Base-by-base conservation (phyloP, 2,329 filamentous ascomycete species). In the Penicillium brevicompactum region DNA sequence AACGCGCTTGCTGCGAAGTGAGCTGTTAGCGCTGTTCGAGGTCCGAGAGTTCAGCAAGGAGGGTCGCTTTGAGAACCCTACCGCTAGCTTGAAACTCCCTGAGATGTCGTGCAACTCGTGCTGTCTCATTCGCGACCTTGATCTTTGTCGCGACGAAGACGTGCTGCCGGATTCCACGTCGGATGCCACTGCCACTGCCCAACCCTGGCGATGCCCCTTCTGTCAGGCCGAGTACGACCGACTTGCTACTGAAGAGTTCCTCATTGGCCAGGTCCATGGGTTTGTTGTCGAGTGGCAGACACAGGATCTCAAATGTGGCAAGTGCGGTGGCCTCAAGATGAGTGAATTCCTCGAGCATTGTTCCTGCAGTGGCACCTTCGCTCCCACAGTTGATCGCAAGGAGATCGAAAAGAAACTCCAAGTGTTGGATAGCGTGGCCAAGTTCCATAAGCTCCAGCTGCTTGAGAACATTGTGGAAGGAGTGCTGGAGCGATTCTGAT, bases 331-430 rank as follows among this genome's bases (percentile, higher is more conserved):
- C 4, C 74, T 96, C 38, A 80, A 91, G 69, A 82, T 90, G 40
- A 97, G 96, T 71, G 93, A 97, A 68, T 95, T 97, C 66, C 92
- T 94, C 87, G 93, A 97, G 73, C 92, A 97, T 74, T 99, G 95
- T 75, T 89, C 87, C 10, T 99, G 94, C 78, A 91, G 90, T 58
- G 94, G 94, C 3, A 83, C 84, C 56, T 99, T 94, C 94, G 82
- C 81, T 16, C 85, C 85, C 61, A 90, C 86, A 18, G 80, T 92
- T 56, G 83, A 87, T 63, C 81, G 82, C 60, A 84, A 82, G 30
- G 89, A 89, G 27, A 77, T 93, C 24, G 74, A 84, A 67, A 84
- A 80, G 70, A 83, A 79, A 69, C 66, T 97, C 66, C 80, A 73
- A 41, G 88, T 96, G 4, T 87, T 91, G 74, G 81, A 80, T 62